A percentile compares a stretch with the other conserved stretches of the same genome.
Evolutionary conservation across 805 yeast species (phyloP).

Genomic region (Ascoidea asiatica): DNA sequence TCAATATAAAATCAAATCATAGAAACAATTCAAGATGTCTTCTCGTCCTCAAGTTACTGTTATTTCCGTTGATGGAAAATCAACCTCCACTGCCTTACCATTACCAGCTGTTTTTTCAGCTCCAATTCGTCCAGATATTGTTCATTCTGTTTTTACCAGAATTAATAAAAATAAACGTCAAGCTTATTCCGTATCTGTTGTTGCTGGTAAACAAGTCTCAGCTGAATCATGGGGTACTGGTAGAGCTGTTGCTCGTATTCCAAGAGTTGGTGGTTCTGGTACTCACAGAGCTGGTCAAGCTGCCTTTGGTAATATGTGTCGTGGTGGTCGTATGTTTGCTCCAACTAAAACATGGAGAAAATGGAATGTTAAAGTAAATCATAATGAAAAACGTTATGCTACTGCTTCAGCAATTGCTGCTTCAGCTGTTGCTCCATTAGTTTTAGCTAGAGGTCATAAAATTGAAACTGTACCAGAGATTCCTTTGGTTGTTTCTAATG

Average conservation of each 20-base stretch:
- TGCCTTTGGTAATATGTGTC: slow-evolving; percentile 99
- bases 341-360: slow-evolving; percentile 99
- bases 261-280: slow-evolving; percentile 99
- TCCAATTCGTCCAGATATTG: slow-evolving; percentile 99
- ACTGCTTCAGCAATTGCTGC: slow-evolving; percentile 99
- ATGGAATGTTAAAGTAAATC: slow-evolving; percentile 99
- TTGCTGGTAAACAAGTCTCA: slow-evolving; percentile 99
- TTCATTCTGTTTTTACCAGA: slow-evolving; percentile 96
- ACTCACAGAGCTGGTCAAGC: slow-evolving; percentile 99
- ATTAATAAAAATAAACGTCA: slow-evolving; percentile 99
- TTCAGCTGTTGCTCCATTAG: slow-evolving; percentile 94
- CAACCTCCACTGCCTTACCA: slow-evolving; percentile 72
- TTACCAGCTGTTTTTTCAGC: slow-evolving; percentile 99
- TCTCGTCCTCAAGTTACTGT: slow-evolving; percentile 97
- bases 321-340: slow-evolving; percentile 99
- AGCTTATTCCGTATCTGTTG: slow-evolving; percentile 98
- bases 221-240: slow-evolving; percentile 99
- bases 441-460: slow-evolving; percentile 99
- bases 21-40: slow-evolving; percentile 25
- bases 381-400: slow-evolving; percentile 99
- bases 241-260: slow-evolving; percentile 99
- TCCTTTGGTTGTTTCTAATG: slow-evolving; percentile 93
- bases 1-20: not conserved
- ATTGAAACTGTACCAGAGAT: slow-evolving; percentile 96
- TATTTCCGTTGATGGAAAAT: slow-evolving; percentile 76